Base-by-base conservation (phyloP, 164 flowering plant genomes). In the Umbellularia californica region DNA sequence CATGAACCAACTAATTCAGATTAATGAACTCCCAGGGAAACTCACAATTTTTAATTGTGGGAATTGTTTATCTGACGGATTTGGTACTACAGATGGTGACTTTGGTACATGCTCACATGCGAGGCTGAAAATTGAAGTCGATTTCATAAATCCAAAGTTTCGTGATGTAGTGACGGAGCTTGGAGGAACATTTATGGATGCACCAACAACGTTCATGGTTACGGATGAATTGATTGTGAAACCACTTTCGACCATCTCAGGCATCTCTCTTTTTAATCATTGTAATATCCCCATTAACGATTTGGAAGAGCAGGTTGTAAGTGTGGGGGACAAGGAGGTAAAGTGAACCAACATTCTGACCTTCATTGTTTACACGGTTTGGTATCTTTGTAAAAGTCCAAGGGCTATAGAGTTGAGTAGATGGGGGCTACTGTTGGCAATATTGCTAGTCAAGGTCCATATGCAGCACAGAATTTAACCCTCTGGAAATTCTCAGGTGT, bases 301-400 rank as follows among this genome's bases (percentile, higher is more conserved):
- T 68, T 3, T 74, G 35, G 73, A 74, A 55, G 73, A 77, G 50
- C 72, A 22, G 7, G 58, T 33, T 22, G 73, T 77, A 19, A 19
- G 58, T 0, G 60, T 80, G 1, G 77, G 77, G 19, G 5, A 63
- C 15, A 35, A 71, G 7, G 79, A 80, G 82, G 79, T 80, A 60
- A 73, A 64, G 30, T 24, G 17, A 55, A 55, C 2, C 13, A 14
- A 55, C 60, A 55, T 55, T 55, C n/a, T 55, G n/a, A 55, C 17
- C 20, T 17, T 55, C 0, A 13, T 1, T 15, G n/a, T 5, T 52
- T 20, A 17, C 0, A 41, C 10, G 1, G 60, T 55, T 55, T 55
- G 17, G 60, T 55, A 14, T n/a, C 60, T 55, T 55, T 0, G 4
- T n/a, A 2, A 41, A 41, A 41, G 47, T 9, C 11, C 0, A 41